Conservation (phyloP, 768 basidiomycete species). For the Lentinula detonsa region DNA sequence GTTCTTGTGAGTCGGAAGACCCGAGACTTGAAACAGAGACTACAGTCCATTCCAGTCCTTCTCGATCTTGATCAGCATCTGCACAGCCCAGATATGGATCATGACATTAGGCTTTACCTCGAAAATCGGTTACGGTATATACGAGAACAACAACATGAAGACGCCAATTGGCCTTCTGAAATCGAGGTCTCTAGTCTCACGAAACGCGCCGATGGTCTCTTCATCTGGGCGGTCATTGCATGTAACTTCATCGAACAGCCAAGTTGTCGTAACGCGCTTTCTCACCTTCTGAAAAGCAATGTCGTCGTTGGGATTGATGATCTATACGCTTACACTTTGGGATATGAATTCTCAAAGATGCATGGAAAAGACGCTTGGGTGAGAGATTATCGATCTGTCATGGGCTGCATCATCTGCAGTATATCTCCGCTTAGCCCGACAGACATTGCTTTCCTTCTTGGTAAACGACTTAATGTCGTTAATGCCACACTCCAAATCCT, state of each 20-base stretch:
- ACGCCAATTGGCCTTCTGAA: background rate
- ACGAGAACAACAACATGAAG: background rate
- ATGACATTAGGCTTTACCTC: background rate
- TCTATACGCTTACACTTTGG: background rate
- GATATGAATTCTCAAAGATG: background rate
- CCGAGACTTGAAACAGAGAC: background rate
- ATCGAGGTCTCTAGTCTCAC: background rate
- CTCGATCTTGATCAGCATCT: conserved; percentile 1
- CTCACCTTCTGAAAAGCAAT: background rate
- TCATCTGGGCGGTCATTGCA: conserved; percentile 1
- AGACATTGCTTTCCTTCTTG: background rate
- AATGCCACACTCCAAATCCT: background rate
- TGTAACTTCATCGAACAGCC: conserved; percentile 4
- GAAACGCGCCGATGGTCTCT: background rate
- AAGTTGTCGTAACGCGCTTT: background rate
- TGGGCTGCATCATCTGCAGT: conserved; percentile 2
- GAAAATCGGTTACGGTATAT: background rate
- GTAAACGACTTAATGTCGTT: background rate
- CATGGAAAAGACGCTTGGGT: background rate
- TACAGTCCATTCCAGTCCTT: background rate
- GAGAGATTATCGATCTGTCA: background rate
- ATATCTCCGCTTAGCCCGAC: background rate
- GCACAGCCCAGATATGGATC: background rate
- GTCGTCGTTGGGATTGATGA: background rate
- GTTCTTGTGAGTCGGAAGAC: background rate